phyloP scores from a whole-genome alignment of 2,329 filamentous ascomycete genomes.

The Shiraia bambusicola region DNA sequence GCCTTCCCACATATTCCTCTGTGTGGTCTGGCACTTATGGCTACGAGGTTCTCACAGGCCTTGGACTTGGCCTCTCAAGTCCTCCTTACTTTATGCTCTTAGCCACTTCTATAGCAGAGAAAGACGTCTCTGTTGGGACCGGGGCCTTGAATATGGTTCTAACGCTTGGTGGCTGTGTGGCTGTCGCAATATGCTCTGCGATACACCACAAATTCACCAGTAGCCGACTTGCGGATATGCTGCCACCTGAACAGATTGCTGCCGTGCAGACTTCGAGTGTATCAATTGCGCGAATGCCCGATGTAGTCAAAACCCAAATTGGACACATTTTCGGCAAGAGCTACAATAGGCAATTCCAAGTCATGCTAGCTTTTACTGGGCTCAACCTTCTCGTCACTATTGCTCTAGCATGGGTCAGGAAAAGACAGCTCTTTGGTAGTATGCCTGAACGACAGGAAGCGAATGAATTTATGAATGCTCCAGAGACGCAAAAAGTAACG shows the following conservation, averaged over 20 bases:
- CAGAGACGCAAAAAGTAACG: slow-evolving; percentile 2
- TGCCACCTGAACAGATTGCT: slow-evolving; percentile 24
- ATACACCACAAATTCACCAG: slow-evolving; percentile 26
- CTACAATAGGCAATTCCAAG: slow-evolving; percentile 36
- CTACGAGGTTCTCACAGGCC: slow-evolving; percentile 32
- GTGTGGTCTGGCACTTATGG: slow-evolving; percentile 28
- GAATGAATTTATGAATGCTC: slow-evolving; percentile 26
- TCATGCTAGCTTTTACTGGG: slow-evolving; percentile 29
- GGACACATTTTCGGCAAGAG: slow-evolving; percentile 32
- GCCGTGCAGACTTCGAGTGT: slow-evolving; percentile 20
- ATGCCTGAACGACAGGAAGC: slow-evolving; percentile 21
- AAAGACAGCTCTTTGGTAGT: slow-evolving; percentile 23
- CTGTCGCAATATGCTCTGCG: slow-evolving; percentile 35
- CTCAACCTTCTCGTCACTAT: slow-evolving; percentile 28
- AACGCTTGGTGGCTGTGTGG: slow-evolving; percentile 35
- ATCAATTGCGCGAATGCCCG: slow-evolving; percentile 18
- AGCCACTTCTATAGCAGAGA: slow-evolving; percentile 22
- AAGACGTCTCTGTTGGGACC: slow-evolving; percentile 31
- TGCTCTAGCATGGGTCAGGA: slow-evolving; percentile 21
- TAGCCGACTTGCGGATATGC: slow-evolving; percentile 17
- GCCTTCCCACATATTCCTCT: slow-evolving; percentile 20
- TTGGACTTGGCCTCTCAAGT: slow-evolving; percentile 29
- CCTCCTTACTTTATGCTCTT: slow-evolving; percentile 34
- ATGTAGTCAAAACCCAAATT: slow-evolving; percentile 13
- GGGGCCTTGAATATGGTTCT: slow-evolving; percentile 37